Base-by-base conservation (phyloP, 1,284 basidiomycete genomes). In the Schizopora paradoxa region DNA sequence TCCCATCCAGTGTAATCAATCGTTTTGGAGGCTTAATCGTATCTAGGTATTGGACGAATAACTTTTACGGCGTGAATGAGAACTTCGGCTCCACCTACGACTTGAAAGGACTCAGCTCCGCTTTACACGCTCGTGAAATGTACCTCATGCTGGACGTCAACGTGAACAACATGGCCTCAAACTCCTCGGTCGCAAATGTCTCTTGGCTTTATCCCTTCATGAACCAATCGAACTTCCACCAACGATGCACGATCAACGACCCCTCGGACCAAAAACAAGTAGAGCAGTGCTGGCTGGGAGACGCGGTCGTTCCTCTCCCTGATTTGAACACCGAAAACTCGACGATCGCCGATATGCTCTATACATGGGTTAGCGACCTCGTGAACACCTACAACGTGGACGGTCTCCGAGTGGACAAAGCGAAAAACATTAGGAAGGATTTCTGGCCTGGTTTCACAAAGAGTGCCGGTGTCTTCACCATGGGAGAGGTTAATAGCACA, bases 81-180 rank as follows among this genome's bases (percentile, higher is more conserved):
- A 58, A 66, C 40, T 74, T 72, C 47, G 72, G 72, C 2, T 61
- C 62, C 1, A 52, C 57, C 1, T 53, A 64, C 40, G 69, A 72
- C 32, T 58, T 74, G 41, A 57, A 61, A 28, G 63, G 61, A 32
- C 61, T 74, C 4, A 62, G 65, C 1, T 48, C 54, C 6, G 69
- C 67, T 5, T 51, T 73, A 13, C 70, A 74, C 42, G 49, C 53
- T 6, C 54, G 66, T 18, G 66, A 62, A 26, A 74, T 74, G 69
- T 69, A 66, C 48, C 56, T 74, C 36, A 72, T 74, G 69, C 66
- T 73, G 1, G 69, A 72, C 48, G 65, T 72, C 22, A 67, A 68
- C 27, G 64, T 66, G 16, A 73, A 72, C 47, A 69, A 73, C 49
- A 61, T 72, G 44, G 69, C 68, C 3, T 54, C 64, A 1, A 57